Percentiles rank a stretch among this genome's conserved stretches.
These are phyloP conservation scores for Globisporangium paroecandrum DNA, from an alignment of 352 stramenopile genomes.

Conservation along the genomic window DNA sequence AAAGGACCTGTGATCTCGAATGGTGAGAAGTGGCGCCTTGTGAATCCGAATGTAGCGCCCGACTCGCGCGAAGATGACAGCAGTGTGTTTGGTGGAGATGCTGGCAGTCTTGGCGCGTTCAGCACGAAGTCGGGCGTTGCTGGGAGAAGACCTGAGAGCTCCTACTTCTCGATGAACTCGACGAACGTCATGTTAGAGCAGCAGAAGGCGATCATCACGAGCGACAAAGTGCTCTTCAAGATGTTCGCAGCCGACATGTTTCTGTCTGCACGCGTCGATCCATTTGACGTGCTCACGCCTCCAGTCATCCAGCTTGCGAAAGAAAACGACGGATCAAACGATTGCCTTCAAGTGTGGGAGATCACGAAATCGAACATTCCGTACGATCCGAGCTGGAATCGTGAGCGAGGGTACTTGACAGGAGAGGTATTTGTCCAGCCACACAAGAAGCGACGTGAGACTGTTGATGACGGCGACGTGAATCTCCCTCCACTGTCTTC, in stretches of 20 bases:
- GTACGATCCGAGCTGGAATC: slow-evolving; percentile 84
- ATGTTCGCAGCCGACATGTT: slow-evolving; percentile 60
- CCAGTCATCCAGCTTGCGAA: slow-evolving; percentile 41
- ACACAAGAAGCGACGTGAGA: slow-evolving; percentile 40
- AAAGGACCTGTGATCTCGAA: slow-evolving; percentile 75
- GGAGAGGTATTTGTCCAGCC: slow-evolving; percentile 56
- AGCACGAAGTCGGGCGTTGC: not conserved
- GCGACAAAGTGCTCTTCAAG: slow-evolving; percentile 72
- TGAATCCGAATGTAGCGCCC: slow-evolving; percentile 44
- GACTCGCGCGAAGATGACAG: slow-evolving; percentile 23
- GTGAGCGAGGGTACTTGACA: slow-evolving; percentile 76
- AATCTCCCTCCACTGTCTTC: slow-evolving; percentile 67
- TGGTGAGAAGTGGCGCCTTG: slow-evolving; percentile 75
- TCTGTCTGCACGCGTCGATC: slow-evolving; percentile 36
- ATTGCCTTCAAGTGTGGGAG: slow-evolving; percentile 71
- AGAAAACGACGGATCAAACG: slow-evolving; percentile 45
- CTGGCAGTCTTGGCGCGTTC: not conserved
- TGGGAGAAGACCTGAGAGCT: slow-evolving; percentile 18
- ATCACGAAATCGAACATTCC: slow-evolving; percentile 86
- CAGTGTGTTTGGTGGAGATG: slow-evolving; percentile 1
- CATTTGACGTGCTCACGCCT: slow-evolving; percentile 21
- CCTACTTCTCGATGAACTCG: slow-evolving; percentile 38
- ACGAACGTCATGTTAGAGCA: slow-evolving; percentile 49
- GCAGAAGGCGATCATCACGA: slow-evolving; percentile 61
- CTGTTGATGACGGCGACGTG: slow-evolving; percentile 31